Conservation (phyloP, 1,284 basidiomycete genomes). For the Microbotryomycetes sp. region DNA sequence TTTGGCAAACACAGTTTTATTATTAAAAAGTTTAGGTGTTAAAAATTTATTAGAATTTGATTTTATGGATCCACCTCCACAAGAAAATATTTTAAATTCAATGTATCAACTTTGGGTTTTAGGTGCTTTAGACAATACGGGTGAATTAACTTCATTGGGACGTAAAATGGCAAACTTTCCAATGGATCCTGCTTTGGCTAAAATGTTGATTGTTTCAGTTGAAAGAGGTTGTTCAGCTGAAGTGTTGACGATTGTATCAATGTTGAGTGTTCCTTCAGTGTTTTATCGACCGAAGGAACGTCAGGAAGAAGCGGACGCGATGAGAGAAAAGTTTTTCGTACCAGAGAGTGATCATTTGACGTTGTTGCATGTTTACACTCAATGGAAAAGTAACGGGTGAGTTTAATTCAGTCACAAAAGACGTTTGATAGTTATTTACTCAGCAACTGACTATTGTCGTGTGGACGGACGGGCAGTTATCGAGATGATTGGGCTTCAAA, state of each 20-base stretch:
- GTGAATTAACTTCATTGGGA: slow-evolving; percentile 86
- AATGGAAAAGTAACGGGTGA: slow-evolving; percentile 92
- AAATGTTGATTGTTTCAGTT: slow-evolving; percentile 89
- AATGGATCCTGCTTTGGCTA: slow-evolving; percentile 78
- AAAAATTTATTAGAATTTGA: slow-evolving; percentile 96
- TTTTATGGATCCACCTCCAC: slow-evolving; percentile 89
- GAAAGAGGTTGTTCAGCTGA: slow-evolving; percentile 88
- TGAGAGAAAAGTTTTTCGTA: slow-evolving; percentile 95
- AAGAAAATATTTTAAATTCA: slow-evolving; percentile 91
- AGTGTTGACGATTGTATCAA: slow-evolving; percentile 97
- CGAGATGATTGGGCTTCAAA: slow-evolving; percentile 89
- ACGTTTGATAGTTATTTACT: too few relatives aligned
- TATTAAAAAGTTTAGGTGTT: slow-evolving; percentile 90
- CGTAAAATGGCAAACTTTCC: slow-evolving; percentile 98
- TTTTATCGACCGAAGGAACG: slow-evolving; percentile 61
- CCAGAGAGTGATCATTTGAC: slow-evolving; percentile 97
- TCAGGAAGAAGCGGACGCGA: slow-evolving; percentile 74
- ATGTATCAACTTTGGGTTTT: slow-evolving; percentile 99
- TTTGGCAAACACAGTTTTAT: slow-evolving; percentile 87
- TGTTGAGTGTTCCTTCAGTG: slow-evolving; percentile 80
- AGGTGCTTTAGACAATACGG: slow-evolving; percentile 92
- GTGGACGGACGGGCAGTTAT: too few relatives aligned
- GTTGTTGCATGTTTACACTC: slow-evolving; percentile 89
- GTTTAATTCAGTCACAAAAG: too few relatives aligned
- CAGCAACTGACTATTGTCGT: too few relatives aligned